phyloP scores from a whole-genome alignment of 169 alveolate genomes.

The Plasmodium vinckei region DNA sequence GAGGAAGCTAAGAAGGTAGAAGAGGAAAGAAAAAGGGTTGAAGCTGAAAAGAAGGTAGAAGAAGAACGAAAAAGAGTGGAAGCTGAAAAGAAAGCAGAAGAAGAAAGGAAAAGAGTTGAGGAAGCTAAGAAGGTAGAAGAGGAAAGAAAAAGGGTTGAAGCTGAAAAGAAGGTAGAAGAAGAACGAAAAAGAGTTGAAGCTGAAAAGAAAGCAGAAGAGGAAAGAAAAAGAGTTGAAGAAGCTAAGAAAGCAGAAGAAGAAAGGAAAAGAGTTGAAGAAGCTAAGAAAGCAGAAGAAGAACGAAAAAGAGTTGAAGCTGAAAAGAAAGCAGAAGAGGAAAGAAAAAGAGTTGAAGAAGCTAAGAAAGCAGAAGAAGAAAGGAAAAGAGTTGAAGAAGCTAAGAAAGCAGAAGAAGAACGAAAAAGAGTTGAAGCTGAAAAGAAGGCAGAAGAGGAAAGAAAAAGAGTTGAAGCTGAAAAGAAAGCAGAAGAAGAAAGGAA shows the following conservation, averaged over 20 bases:
- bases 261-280: not conserved
- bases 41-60: constrained; percentile 4
- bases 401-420: constrained; percentile 28
- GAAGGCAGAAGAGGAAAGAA: constrained; percentile 16
- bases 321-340: constrained; percentile 7
- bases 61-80: not conserved
- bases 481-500: constrained; percentile 32
- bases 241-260: constrained; percentile 27
- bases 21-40: constrained; percentile 11
- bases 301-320: constrained; percentile 6
- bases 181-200: not conserved
- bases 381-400: constrained; percentile 1
- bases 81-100: constrained; percentile 17
- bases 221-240: constrained; percentile 7
- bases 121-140: constrained; percentile 7
- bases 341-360: not conserved
- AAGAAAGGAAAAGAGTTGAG: not conserved
- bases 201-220: not conserved
- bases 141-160: constrained; percentile 6
- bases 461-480: not conserved
- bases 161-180: not conserved
- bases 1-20: not conserved
- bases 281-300: not conserved
- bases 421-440: constrained; percentile 16
- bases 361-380: constrained; percentile 8